Conservation (phyloP, 1,284 basidiomycete genomes). For the Phylloporus sp. region DNA sequence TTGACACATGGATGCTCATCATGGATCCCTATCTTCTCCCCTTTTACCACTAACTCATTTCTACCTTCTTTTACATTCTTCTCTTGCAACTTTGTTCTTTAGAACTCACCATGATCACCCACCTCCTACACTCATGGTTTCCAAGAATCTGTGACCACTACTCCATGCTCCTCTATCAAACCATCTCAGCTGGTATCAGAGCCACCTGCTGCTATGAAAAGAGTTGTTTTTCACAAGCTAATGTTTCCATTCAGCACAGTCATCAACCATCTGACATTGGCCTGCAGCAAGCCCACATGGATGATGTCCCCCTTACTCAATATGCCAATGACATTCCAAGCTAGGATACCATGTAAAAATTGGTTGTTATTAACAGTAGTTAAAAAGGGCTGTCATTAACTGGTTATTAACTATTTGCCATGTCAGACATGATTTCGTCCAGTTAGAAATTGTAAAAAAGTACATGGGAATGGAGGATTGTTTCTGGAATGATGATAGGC, state of each 20-base stretch:
- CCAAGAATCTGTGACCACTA: conserved; percentile 22
- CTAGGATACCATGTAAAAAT: conserved; percentile 16
- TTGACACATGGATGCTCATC: conserved; percentile 60
- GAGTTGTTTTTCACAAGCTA: conserved; percentile 32
- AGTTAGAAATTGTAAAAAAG: no score
- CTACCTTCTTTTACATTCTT: conserved; percentile 38
- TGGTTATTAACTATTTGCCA: no score
- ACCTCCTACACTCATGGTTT: conserved; percentile 31
- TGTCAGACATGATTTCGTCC: no score
- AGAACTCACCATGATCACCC: conserved; percentile 61
- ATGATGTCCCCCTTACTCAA: conserved; percentile 20
- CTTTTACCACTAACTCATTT: conserved; percentile 37
- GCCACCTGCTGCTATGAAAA: conserved; percentile 12
- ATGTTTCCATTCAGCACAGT: conserved; percentile 13
- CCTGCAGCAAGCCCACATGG: conserved; percentile 23
- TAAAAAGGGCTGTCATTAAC: no score
- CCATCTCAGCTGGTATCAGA: conserved; percentile 21
- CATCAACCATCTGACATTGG: conserved; percentile 16
- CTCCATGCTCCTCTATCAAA: conserved; percentile 22
- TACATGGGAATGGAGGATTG: no score
- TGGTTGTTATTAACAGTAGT: no score
- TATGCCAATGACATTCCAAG: conserved; percentile 27
- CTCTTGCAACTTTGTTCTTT: conserved; percentile 48
- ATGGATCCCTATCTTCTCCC: conserved; percentile 47
- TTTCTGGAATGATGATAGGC: no score